Evolutionary conservation across 352 stramenopile genomes (phyloP).

Genomic region (Phytophthora chlamydospora): DNA sequence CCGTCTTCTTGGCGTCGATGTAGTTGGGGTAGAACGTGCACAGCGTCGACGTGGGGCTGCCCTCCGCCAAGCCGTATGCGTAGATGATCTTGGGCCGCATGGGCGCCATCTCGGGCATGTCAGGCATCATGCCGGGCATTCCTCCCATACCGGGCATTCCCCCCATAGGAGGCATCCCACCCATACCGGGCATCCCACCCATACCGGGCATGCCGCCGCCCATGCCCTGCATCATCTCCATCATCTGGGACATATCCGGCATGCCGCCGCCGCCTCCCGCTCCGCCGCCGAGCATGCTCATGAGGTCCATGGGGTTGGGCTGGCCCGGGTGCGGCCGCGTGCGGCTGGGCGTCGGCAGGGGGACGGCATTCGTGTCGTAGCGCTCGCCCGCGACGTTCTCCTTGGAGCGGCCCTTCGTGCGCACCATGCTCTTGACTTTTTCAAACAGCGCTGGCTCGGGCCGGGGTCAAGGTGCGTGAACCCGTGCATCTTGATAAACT

Average conservation of each 20-base stretch:
- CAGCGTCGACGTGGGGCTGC: slow-evolving; percentile 57
- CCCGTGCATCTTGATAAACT: no score
- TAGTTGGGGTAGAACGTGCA: slow-evolving; percentile 90
- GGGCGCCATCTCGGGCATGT: slow-evolving; percentile 58
- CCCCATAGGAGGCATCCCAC: slow-evolving; percentile 31
- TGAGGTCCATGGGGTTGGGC: slow-evolving; percentile 62
- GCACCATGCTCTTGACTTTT: no score
- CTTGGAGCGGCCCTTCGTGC: slow-evolving; percentile 73
- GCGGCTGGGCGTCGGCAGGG: slow-evolving; percentile 35
- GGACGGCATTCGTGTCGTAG: slow-evolving; percentile 84
- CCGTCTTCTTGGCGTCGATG: slow-evolving; percentile 85
- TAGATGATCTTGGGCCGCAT: slow-evolving; percentile 73
- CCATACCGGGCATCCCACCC: slow-evolving; percentile 38
- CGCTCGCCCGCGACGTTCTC: slow-evolving; percentile 82
- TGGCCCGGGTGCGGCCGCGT: slow-evolving; percentile 41
- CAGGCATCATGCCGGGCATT: slow-evolving; percentile 47
- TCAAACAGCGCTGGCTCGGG: no score
- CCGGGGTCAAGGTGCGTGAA: no score
- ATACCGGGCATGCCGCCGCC: slow-evolving; percentile 55
- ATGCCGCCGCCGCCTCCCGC: slow-evolving; percentile 42
- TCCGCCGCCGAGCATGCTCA: slow-evolving; percentile 53
- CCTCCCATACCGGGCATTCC: slow-evolving; percentile 52
- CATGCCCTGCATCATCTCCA: slow-evolving; percentile 61
- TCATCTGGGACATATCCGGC: slow-evolving; percentile 68
- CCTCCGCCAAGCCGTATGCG: slow-evolving; percentile 65